Base-by-base conservation (phyloP, 305 asterid species). In the Solanum chacoense region DNA sequence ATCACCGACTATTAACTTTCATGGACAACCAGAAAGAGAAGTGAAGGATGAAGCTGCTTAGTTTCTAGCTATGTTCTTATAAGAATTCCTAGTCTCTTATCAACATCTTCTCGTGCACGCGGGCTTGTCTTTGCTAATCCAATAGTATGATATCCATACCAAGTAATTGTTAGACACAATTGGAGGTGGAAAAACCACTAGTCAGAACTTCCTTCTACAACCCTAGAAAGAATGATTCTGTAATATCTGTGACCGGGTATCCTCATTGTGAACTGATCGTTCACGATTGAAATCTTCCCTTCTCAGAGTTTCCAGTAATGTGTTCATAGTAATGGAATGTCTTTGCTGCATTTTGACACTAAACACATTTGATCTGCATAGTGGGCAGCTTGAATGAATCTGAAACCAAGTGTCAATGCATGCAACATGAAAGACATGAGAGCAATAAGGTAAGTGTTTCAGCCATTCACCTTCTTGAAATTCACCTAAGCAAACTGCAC, bases 351-450 rank as follows among this genome's bases (percentile, higher is more conserved):
- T 45, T 37, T 29, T 79, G 35, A 36, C 63, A 11, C 73, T 69
- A 7, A 83, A 88, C 3, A 93, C 91, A 28, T 38, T 86, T 75
- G 91, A 91, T 85, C 95, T 88, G 73, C 95, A 94, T 4, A 94
- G 87, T 1, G 97, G 97, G 85, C 96, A 94, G 89, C 96, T 94
- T 9, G 95, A 92, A 88, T 93, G 97, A 6, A 94, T 91, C 91
- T 94, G 96, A 89, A 94, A 94, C 97, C 97, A 94, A 67, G 93
- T 88, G 81, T 94, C 95, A 5, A 93, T 93, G 67, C 97, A 94
- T 6, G 95, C 90, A 38, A 93, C 94, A 71, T 94, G 97, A 75
- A 94, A 94, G 77, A 91, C 91, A 86, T 94, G 97, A 16, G 94
- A 90, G 90, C 96, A 93, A 76, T 20, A 85, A 3, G 97, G 96